Base-by-base conservation (phyloP, 148 eudicot genomes). In the Rhododendron williamsianum region DNA sequence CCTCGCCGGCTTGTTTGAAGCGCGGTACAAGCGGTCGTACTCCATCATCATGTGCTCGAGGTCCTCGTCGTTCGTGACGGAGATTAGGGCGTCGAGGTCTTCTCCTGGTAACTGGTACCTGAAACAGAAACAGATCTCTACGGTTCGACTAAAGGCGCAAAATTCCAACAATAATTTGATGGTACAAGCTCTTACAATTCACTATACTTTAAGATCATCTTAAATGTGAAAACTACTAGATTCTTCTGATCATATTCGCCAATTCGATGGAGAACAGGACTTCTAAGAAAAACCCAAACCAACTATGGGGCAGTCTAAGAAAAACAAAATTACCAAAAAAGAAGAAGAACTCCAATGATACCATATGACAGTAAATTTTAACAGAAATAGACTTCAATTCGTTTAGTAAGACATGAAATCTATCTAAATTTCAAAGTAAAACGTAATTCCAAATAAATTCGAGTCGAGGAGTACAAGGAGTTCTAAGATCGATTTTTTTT, bases 101-200 rank as follows among this genome's bases (percentile, higher is more conserved):
- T 94, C 96, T 0, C 94, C 96, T 0, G 96, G 96, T 6, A 94
- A 87, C 79, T 94, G 97, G 79, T 94, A 94, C 88, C 90, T 93
- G 60, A 91, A 91, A 30, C 86, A 82, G 6, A 84, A 52, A 82
- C 18, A 63, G 71, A 63, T 63, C 27, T 23, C 23, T 16, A 8
- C 10, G 71, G 11, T 69, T 69, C 74, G 16, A 69, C 35, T 11
- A 10, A 27, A 27, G 33, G 16, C 12, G 74, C 74, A 3, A 69
- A 27, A 11, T 63, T 23, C 33, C 73, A 9, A 67, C 35, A 25
- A 67, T 7, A 25, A 25, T 67, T 67, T 67, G 30, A 65, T 10
- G 73, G 13, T 67, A 23, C 23, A 63, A 63, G 27, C 71, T 63
- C 71, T 63, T 63, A 23, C 3, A 63, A 23, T 63, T 23, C 27